Evolutionary conservation across 2,329 filamentous ascomycete genomes (phyloP).

Genomic region (Acrodontium crateriforme): DNA sequence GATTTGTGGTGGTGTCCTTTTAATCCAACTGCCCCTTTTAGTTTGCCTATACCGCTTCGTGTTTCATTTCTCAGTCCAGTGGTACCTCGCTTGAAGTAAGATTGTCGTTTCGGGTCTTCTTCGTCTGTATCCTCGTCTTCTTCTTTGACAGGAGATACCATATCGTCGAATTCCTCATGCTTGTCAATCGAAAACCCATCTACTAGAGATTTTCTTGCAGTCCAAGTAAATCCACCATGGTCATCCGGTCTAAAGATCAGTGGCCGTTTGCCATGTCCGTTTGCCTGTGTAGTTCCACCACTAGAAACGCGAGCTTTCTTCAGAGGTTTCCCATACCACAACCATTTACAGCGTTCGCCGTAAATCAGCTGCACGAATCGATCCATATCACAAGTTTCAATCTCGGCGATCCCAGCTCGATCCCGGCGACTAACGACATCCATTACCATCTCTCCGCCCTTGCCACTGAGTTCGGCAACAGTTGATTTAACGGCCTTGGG

Average conservation of each 20-base stretch:
- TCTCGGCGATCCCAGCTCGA: conserved; percentile 78
- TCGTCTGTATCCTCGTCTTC: conserved; percentile 21
- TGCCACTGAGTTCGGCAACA: conserved; percentile 82
- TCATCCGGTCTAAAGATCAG: conserved; percentile 47
- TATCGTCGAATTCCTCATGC: conserved; percentile 10
- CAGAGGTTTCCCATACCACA: conserved; percentile 83
- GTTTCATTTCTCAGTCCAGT: conserved; percentile 68
- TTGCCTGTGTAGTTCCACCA: conserved; percentile 5
- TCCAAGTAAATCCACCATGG: conserved; percentile 31
- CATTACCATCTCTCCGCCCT: conserved; percentile 86
- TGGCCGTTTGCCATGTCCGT: too few species aligned
- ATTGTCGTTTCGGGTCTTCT: conserved; percentile 21
- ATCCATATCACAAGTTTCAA: conserved; percentile 84
- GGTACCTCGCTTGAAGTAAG: conserved; percentile 66
- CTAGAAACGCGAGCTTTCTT: conserved; percentile 39
- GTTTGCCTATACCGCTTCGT: conserved; percentile 66
- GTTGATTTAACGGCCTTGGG: conserved; percentile 90
- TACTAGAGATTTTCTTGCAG: conserved; percentile 34
- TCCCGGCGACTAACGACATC: conserved; percentile 78
- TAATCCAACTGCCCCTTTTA: conserved; percentile 68
- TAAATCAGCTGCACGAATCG: conserved; percentile 63
- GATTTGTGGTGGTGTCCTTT: conserved; percentile 28
- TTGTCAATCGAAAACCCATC: conserved; percentile 30
- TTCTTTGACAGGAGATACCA: conserved; percentile 11
- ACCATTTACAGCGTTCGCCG: conserved; percentile 78